Evolutionary conservation across 1,139 yeast species (phyloP).

Genomic region (Kazachstania sp.): DNA sequence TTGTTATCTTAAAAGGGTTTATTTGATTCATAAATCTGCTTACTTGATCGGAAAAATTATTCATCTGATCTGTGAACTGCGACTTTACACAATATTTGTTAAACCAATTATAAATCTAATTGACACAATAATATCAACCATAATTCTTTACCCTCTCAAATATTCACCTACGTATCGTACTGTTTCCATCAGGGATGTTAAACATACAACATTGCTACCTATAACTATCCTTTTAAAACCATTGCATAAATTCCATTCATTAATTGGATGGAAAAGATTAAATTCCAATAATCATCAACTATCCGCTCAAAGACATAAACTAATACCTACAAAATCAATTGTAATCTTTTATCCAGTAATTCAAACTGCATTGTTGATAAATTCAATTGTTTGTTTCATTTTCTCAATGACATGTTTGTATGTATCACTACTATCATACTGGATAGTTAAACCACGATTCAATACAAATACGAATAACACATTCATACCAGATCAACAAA

Average conservation of each 20-base stretch:
- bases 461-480: background rate
- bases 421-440: background rate
- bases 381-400: background rate
- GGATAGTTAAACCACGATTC: background rate
- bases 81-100: background rate
- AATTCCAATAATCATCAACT: background rate
- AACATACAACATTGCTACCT: background rate
- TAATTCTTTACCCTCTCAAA: background rate
- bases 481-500: background rate
- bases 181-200: background rate
- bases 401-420: background rate
- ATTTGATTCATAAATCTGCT: background rate
- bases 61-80: background rate
- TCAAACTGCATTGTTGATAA: background rate
- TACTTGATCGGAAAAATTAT: background rate
- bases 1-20: background rate
- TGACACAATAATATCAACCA: background rate
- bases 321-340: background rate
- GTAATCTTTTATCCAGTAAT: background rate
- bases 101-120: background rate
- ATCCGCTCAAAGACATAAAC: background rate
- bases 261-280: background rate
- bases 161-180: background rate
- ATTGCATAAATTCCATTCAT: background rate
- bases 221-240: background rate